Conservation (phyloP, 148 eudicot species). For the Cornus kousa region DNA sequence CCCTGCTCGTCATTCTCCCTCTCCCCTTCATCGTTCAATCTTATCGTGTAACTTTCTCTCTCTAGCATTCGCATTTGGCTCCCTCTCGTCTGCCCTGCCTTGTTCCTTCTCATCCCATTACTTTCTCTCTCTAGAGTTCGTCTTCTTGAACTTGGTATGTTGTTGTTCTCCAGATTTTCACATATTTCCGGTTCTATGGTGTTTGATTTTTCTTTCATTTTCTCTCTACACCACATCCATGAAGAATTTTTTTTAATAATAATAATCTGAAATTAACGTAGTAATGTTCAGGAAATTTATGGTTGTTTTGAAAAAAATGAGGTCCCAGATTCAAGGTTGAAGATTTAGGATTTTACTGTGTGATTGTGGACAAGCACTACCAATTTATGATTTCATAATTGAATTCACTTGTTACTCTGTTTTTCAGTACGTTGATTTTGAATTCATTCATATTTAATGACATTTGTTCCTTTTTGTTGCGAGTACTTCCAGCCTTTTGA, state of each 20-base stretch:
- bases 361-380: neutral
- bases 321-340: neutral
- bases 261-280: neutral
- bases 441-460: too few relatives aligned
- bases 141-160: constrained; percentile 10
- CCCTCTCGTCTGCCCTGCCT: too few relatives aligned
- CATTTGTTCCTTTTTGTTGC: too few relatives aligned
- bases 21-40: constrained; percentile 4
- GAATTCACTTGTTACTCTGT: too few relatives aligned
- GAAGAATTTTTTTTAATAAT: too few relatives aligned
- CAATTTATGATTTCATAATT: too few relatives aligned
- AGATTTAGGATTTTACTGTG: too few relatives aligned
- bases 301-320: neutral
- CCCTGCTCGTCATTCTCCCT: constrained; percentile 17
- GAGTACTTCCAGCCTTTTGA: neutral
- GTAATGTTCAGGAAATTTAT: neutral
- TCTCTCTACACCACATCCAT: neutral
- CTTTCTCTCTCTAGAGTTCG: constrained; percentile 6
- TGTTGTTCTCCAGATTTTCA: neutral
- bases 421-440: too few relatives aligned
- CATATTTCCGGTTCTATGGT: neutral
- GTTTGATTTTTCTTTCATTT: neutral
- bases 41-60: neutral
- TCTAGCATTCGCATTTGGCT: neutral
- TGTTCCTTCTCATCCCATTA: neutral